These are phyloP conservation scores for Hyaloscypha variabilis DNA, from an alignment of 495 filamentous ascomycete genomes.

Conservation along the genomic window DNA sequence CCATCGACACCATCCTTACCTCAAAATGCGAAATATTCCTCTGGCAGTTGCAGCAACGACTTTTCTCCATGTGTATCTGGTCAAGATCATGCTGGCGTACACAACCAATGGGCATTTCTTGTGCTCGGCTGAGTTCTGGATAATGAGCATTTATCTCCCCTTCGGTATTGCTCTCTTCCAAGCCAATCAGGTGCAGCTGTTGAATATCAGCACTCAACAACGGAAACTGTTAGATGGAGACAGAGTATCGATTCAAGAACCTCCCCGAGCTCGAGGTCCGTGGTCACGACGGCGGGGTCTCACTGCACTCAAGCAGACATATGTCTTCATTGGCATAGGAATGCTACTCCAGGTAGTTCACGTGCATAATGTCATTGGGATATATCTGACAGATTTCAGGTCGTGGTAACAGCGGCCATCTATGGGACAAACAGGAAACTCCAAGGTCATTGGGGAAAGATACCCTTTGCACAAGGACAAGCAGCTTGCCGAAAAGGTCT, in stretches of 20 bases:
- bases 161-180: slow-evolving; percentile 74
- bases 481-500: slow-evolving; percentile 61
- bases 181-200: slow-evolving; percentile 65
- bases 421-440: slow-evolving; percentile 69
- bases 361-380: neutral
- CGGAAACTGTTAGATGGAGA: slow-evolving; percentile 40
- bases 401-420: slow-evolving; percentile 62
- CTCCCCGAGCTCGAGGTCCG: slow-evolving; percentile 32
- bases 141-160: slow-evolving; percentile 74
- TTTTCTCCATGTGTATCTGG: slow-evolving; percentile 67
- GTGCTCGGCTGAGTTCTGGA: slow-evolving; percentile 65
- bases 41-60: slow-evolving; percentile 60
- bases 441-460: slow-evolving; percentile 53
- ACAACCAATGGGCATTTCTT: slow-evolving; percentile 61
- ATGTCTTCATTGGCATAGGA: slow-evolving; percentile 51
- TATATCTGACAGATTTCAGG: slow-evolving; percentile 36
- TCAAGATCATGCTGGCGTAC: slow-evolving; percentile 60
- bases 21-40: slow-evolving; percentile 65
- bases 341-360: slow-evolving; percentile 52
- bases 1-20: slow-evolving; percentile 56
- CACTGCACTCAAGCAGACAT: slow-evolving; percentile 48
- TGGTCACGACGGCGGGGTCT: slow-evolving; percentile 37
- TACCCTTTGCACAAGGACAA: slow-evolving; percentile 51
- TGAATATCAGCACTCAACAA: slow-evolving; percentile 62
- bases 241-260: slow-evolving; percentile 20